Evolutionary conservation across 2,329 filamentous ascomycete species (phyloP).

Genomic region (Hawksworthiomyces lignivorus): DNA sequence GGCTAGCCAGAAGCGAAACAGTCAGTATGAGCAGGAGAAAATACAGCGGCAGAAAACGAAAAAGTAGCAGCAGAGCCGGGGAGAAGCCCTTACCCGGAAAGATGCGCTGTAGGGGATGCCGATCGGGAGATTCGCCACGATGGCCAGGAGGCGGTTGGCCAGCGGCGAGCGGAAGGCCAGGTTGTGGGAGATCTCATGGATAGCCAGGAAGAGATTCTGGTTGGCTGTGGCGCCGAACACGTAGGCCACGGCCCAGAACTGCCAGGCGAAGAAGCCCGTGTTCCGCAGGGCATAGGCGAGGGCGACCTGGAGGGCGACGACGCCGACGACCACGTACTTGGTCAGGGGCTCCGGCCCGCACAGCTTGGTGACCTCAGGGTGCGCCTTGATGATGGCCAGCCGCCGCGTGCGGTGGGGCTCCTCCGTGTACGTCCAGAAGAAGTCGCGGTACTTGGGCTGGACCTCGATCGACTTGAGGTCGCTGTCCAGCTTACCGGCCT

Average conservation of each 20-base stretch:
- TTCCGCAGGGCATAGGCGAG: constrained; percentile 71
- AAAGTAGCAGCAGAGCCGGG: too few relatives aligned
- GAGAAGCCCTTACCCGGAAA: constrained; percentile 60
- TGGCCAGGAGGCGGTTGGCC: constrained; percentile 78
- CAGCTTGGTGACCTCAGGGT: constrained; percentile 95
- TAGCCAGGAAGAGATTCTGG: constrained; percentile 96
- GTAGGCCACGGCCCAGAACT: constrained; percentile 82
- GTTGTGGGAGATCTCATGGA: constrained; percentile 98
- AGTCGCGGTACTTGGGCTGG: constrained; percentile 46
- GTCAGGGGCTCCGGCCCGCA: constrained; percentile 94
- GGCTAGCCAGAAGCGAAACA: constrained; percentile 43
- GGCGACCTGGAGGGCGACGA: constrained; percentile 73
- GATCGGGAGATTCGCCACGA: constrained; percentile 93
- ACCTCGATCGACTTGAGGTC: constrained; percentile 30
- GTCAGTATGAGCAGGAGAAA: constrained; percentile 29
- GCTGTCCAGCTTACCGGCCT: background rate
- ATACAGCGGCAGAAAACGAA: background rate
- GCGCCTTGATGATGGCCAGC: constrained; percentile 93
- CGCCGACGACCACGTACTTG: constrained; percentile 80
- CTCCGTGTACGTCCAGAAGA: constrained; percentile 99
- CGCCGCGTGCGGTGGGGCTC: constrained; percentile 89
- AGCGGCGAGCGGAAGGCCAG: constrained; percentile 77
- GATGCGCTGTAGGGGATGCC: constrained; percentile 93
- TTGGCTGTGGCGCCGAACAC: constrained; percentile 90
- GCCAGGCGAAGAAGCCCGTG: constrained; percentile 72